phyloP scores from a whole-genome alignment of 805 yeast genomes.

The Hanseniaspora clermontiae region DNA sequence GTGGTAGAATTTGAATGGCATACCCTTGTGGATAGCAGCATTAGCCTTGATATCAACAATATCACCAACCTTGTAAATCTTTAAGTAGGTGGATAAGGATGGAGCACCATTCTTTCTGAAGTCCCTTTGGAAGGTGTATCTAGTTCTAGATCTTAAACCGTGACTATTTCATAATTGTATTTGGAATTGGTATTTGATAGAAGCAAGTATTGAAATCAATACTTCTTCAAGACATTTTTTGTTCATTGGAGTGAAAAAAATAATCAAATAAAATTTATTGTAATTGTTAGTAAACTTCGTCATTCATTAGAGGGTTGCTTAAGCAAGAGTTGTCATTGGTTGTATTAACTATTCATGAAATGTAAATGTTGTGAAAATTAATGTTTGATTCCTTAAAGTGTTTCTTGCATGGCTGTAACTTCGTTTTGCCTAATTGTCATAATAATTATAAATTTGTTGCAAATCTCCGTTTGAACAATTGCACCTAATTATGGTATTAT shows the following conservation, averaged over 20 bases:
- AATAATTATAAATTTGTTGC: too few relatives aligned
- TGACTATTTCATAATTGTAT: slow-evolving; percentile 38
- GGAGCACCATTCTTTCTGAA: slow-evolving; percentile 90
- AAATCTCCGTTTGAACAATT: too few relatives aligned
- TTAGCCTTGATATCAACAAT: slow-evolving; percentile 99
- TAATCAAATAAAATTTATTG: neutral
- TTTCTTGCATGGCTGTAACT: too few relatives aligned
- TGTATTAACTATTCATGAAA: neutral
- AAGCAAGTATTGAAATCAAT: neutral
- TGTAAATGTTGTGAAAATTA: neutral
- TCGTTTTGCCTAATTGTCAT: too few relatives aligned
- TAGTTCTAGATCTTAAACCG: slow-evolving; percentile 99
- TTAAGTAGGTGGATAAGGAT: slow-evolving; percentile 92
- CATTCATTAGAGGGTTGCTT: neutral
- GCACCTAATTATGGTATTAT: too few relatives aligned
- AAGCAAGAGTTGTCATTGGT: neutral
- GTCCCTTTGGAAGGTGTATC: slow-evolving; percentile 99
- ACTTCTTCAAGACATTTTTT: neutral
- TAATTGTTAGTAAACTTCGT: neutral
- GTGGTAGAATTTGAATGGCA: slow-evolving; percentile 99
- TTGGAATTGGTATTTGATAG: neutral
- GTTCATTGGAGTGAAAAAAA: neutral
- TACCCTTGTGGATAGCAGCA: slow-evolving; percentile 98
- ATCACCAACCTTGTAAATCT: slow-evolving; percentile 97
- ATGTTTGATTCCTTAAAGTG: too few relatives aligned